These are phyloP conservation scores for Metarhizium sp. DNA, from an alignment of 2,329 filamentous ascomycete genomes.

Conservation along the genomic window DNA sequence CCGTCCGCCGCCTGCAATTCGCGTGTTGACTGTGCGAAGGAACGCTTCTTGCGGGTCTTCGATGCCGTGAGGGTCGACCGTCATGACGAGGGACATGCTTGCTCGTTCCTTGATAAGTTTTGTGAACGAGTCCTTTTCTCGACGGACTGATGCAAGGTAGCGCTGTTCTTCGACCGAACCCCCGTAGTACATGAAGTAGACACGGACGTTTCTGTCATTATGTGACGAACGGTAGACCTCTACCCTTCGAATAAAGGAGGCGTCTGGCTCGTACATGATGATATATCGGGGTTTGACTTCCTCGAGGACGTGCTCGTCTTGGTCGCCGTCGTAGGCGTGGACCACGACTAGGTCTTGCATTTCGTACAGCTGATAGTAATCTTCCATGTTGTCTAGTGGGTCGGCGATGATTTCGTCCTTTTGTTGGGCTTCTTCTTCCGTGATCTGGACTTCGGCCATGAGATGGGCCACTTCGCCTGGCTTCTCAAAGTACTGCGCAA, in stretches of 20 bases:
- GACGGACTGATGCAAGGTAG: conserved; percentile 79
- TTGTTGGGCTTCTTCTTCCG: conserved; percentile 63
- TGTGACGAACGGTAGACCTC: conserved; percentile 96
- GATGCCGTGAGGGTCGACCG: conserved; percentile 55
- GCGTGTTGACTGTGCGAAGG: conserved; percentile 88
- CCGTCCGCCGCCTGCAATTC: conserved; percentile 87
- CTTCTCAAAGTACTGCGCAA: conserved; percentile 72
- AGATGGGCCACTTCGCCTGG: conserved; percentile 73
- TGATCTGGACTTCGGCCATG: conserved; percentile 75
- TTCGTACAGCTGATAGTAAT: conserved; percentile 84
- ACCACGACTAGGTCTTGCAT: conserved; percentile 83
- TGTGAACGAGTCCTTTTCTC: conserved; percentile 94
- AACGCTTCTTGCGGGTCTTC: conserved; percentile 87
- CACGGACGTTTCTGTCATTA: conserved; percentile 75
- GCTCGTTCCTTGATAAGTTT: conserved; percentile 90
- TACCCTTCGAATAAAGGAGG: conserved; percentile 85
- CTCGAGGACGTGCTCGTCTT: conserved; percentile 93
- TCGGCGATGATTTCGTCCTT: conserved; percentile 69
- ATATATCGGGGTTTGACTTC: conserved; percentile 90
- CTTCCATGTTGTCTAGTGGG: conserved; percentile 82
- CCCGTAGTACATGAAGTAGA: conserved; percentile 96
- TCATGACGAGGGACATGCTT: conserved; percentile 83
- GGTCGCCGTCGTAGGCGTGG: conserved; percentile 90
- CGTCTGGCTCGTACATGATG: conserved; percentile 97
- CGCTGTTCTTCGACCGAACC: conserved; percentile 92